Evolutionary conservation across 345 rosid genomes (phyloP).

Genomic region (Eutrema yunnanense): DNA sequence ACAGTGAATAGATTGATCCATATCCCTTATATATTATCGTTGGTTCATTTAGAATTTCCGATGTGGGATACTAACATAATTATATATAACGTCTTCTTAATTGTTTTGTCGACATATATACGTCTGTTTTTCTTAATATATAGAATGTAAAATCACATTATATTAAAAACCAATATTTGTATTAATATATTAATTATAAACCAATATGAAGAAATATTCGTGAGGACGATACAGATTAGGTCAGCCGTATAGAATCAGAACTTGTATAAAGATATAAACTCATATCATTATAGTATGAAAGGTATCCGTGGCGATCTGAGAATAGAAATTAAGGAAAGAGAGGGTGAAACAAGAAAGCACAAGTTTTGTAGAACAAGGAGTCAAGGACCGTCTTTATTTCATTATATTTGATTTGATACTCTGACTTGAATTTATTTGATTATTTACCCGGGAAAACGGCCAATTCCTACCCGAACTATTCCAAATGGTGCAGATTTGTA

Average conservation of each 20-base stretch:
- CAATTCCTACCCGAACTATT: too few species aligned
- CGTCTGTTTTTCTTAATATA: too few species aligned
- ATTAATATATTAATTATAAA: neutral
- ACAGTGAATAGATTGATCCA: too few species aligned
- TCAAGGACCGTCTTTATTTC: too few species aligned
- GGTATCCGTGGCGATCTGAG: neutral
- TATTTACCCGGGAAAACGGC: neutral
- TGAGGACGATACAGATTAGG: neutral
- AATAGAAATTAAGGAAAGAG: neutral
- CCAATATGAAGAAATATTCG: neutral
- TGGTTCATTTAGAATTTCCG: too few species aligned
- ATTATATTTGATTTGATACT: neutral
- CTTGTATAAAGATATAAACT: neutral
- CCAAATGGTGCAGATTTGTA: too few species aligned
- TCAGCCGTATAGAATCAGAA: neutral
- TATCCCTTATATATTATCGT: too few species aligned
- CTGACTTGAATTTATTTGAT: conserved; percentile 4
- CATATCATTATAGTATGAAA: neutral
- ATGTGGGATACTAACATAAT: too few species aligned
- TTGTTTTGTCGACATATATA: neutral
- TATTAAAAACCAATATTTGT: too few species aligned
- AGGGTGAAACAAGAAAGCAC: conserved; percentile 19
- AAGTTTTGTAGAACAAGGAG: conserved; percentile 13
- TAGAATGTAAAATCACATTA: too few species aligned
- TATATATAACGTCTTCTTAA: too few species aligned